Percentiles rank a stretch among this genome's conserved stretches.
phyloP scores from a whole-genome alignment of 495 filamentous ascomycete genomes.

The Neurospora sp. region DNA sequence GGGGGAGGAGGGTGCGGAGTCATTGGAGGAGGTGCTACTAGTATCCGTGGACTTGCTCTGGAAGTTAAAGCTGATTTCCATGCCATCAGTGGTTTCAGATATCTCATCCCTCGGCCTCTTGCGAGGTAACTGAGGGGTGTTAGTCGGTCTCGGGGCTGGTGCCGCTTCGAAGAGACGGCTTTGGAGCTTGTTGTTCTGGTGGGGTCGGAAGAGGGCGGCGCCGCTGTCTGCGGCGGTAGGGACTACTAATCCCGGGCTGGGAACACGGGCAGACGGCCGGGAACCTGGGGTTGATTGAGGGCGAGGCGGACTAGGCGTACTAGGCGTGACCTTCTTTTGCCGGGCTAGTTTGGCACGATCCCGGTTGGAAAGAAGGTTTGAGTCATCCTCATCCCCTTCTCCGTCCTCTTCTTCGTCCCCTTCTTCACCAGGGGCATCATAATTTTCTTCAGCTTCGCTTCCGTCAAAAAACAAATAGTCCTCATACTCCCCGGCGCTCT shows the following conservation, averaged over 20 bases:
- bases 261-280: background rate
- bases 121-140: background rate
- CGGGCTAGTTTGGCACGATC: background rate
- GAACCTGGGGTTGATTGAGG: background rate
- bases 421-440: background rate
- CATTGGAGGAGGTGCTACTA: background rate
- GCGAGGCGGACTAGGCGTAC: background rate
- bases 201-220: background rate
- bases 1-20: background rate
- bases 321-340: background rate
- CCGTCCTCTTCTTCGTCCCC: background rate
- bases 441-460: background rate
- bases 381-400: too few relatives aligned
- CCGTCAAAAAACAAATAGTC: background rate
- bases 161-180: background rate
- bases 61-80: background rate
- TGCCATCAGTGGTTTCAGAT: background rate
- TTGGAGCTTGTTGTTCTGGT: background rate
- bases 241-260: background rate
- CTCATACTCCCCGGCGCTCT: background rate
- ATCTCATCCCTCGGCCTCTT: background rate
- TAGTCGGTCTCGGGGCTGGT: background rate
- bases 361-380: background rate
- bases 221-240: background rate
- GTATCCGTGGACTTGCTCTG: background rate